A percentile compares a stretch with the other conserved stretches of the same genome.
These are phyloP conservation scores for Lathyrus tuberosus DNA, from an alignment of 306 rosid species.

Conservation along the genomic window DNA sequence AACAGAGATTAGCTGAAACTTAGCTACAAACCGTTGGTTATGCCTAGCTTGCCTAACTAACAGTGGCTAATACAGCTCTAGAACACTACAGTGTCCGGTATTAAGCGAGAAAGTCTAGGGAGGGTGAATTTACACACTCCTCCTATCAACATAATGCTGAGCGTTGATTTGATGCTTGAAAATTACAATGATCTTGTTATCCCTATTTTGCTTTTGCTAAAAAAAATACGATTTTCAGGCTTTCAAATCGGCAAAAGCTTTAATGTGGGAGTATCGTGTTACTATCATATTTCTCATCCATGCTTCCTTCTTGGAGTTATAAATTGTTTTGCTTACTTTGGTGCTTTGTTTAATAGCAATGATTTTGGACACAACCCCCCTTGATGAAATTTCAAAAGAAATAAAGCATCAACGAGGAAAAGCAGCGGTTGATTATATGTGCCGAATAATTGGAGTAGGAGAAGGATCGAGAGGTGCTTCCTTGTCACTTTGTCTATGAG, in stretches of 20 bases:
- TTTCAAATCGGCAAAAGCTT: constrained; percentile 29
- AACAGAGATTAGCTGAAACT: background rate
- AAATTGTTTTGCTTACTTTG: constrained; percentile 9
- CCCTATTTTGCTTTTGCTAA: background rate
- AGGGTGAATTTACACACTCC: background rate
- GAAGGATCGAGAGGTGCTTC: constrained; percentile 79
- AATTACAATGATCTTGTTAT: background rate
- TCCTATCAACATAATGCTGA: background rate
- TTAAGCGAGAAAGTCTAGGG: background rate
- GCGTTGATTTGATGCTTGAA: constrained; percentile 15
- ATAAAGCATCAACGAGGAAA: constrained; percentile 70
- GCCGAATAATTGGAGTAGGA: constrained; percentile 88
- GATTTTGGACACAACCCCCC: constrained; percentile 87
- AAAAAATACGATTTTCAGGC: background rate
- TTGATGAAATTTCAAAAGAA: constrained; percentile 73
- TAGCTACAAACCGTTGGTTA: background rate
- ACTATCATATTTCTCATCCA: constrained; percentile 2
- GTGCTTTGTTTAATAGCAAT: constrained; percentile 57
- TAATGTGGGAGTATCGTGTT: background rate
- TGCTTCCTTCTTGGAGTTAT: background rate
- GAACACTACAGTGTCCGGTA: background rate
- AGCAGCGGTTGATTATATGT: constrained; percentile 83
- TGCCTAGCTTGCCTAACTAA: background rate
- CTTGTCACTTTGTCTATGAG: background rate
- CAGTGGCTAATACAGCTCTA: background rate